phyloP scores from a whole-genome alignment of 176 grass and related monocot species.

The Poa pratensis region DNA sequence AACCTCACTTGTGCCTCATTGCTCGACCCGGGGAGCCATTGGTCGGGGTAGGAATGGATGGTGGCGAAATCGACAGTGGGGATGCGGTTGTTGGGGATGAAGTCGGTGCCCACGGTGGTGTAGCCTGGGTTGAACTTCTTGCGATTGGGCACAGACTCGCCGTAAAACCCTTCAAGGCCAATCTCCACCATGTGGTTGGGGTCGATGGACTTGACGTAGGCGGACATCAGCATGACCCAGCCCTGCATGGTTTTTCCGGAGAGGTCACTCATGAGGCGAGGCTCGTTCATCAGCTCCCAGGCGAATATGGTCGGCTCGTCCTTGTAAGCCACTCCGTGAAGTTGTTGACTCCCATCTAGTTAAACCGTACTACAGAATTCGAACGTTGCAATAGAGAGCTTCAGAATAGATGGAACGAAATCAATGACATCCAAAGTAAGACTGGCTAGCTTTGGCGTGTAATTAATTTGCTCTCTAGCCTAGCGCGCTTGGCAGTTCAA shows the following conservation, averaged over 20 bases:
- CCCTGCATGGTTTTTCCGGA: conserved; percentile 55
- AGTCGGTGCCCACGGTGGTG: conserved; percentile 67
- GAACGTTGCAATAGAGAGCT: neutral
- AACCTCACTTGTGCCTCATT: neutral
- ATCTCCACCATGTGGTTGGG: conserved; percentile 75
- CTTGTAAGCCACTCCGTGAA: conserved; percentile 68
- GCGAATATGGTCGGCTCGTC: conserved; percentile 80
- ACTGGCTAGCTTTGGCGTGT: neutral
- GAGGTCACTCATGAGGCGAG: conserved; percentile 70
- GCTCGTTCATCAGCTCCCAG: conserved; percentile 92
- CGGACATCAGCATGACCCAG: conserved; percentile 77
- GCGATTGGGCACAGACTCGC: conserved; percentile 54
- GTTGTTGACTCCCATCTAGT: conserved; percentile 52
- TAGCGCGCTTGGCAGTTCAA: too few relatives aligned
- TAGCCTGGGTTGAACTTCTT: conserved; percentile 56
- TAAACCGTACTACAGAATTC: neutral
- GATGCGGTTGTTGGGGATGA: conserved; percentile 75
- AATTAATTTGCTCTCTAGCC: neutral
- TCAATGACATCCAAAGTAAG: neutral
- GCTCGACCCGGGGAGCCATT: neutral
- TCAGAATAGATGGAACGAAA: neutral
- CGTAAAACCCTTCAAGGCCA: conserved; percentile 83
- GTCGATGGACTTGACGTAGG: conserved; percentile 76
- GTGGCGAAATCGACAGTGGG: conserved; percentile 61
- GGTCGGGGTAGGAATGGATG: conserved; percentile 11